Percentiles rank a stretch among this genome's conserved stretches.
Conservation (phyloP, 129 eudicot species). For the Centrapalus pauciflorus region DNA sequence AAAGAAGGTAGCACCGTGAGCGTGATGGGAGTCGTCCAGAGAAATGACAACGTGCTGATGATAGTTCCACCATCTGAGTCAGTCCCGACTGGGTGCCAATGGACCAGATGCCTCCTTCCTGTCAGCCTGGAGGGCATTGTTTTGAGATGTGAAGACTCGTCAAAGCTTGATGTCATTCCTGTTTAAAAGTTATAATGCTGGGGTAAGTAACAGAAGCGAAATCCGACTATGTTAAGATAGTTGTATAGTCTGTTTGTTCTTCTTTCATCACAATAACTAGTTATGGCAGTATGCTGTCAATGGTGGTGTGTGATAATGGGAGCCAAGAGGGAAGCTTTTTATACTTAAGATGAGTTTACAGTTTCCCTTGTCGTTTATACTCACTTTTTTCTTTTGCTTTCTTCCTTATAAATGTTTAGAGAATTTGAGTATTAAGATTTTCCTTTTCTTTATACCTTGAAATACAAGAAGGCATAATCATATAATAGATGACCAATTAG, state of each 20-base stretch:
- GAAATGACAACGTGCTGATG: conserved; percentile 68
- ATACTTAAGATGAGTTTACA: conserved; percentile 25
- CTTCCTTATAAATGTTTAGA: conserved; percentile 22
- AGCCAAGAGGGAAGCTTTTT: conserved; percentile 23
- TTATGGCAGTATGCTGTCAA: background rate
- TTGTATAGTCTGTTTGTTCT: conserved; percentile 45
- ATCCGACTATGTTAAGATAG: conserved; percentile 28
- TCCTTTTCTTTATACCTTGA: conserved; percentile 21
- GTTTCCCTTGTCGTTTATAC: conserved; percentile 1
- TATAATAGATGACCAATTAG: conserved; percentile 20
- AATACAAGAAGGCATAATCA: conserved; percentile 23
- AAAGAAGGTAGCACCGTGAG: conserved; percentile 74
- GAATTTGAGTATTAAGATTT: conserved; percentile 20
- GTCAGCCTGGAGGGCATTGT: conserved; percentile 59
- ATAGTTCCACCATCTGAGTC: conserved; percentile 66
- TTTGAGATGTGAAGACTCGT: conserved; percentile 62
- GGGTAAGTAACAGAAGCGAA: conserved; percentile 12
- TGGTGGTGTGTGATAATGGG: conserved; percentile 35
- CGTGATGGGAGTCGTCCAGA: conserved; percentile 65
- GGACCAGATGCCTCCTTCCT: conserved; percentile 62
- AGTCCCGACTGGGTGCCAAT: conserved; percentile 57
- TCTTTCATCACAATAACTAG: conserved; percentile 23
- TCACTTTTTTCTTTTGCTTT: conserved; percentile 9
- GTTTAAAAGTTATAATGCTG: conserved; percentile 32
- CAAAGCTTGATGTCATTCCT: conserved; percentile 67